Evolutionary conservation across 2,329 filamentous ascomycete species (phyloP), one percentile per base, ranked within the genome.

Genomic region (Neoarthrinium moseri): DNA sequence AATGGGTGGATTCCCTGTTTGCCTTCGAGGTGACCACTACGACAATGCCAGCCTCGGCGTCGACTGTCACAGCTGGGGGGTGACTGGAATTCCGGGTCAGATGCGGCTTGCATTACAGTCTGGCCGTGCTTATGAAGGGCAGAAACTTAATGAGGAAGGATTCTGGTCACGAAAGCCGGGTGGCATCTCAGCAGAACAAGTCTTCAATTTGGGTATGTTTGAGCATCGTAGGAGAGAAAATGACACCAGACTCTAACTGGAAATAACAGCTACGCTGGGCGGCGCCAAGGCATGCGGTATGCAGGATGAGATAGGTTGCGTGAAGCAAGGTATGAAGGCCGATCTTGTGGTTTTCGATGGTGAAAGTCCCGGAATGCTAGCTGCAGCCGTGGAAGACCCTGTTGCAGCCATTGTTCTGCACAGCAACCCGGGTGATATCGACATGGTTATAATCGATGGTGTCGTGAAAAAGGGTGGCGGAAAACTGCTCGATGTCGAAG

Each of bases 121-220:
- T 5, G 53, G 62, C 3, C 59, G 67, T 7, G 56, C 49, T 2
- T 48, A 53, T 21, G 51, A 55, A n/a, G 63, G 64, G n/a, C 43
- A 59, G 23, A 51, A 55, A 23, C 55, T 68, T 21, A 35, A 58
- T 12, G 43, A 56, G 5, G 6, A 52, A 8, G 54, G 55, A 1
- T 52, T 57, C 37, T 55, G 59, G 26, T 59, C 59, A 2, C 46
- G 43, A 4, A 55, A 51, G 37, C n/a, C n/a, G n/a, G 47, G 63
- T 0, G 63, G 59, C 20, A 55, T 64, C 23, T 61, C 60, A 0
- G 67, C 66, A 0, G 64, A 71, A 35, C 65, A 74, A 30, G 72
- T 64, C 3, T 78, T 74, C 55, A 76, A 77, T 49, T 64, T 78
- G 5, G 73, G 63, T 0, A n/a, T n/a, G n/a, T n/a, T n/a, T n/a